phyloP scores from a whole-genome alignment of 148 eudicot species.

The Nyssa sinensis region DNA sequence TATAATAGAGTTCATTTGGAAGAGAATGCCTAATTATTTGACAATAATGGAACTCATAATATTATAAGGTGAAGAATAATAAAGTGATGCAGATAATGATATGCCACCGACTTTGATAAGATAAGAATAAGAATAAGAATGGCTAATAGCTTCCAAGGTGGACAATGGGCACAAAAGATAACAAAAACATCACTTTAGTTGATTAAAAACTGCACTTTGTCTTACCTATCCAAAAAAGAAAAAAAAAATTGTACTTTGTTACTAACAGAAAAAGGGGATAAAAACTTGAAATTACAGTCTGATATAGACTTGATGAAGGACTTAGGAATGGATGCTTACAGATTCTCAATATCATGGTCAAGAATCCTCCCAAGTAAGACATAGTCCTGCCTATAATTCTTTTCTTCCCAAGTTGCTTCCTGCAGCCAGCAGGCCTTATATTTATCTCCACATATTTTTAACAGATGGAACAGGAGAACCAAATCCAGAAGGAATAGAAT shows the following conservation, averaged over 20 bases:
- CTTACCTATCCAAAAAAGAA: too few relatives aligned
- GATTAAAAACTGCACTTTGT: background rate
- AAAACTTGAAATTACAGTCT: slow-evolving; percentile 36
- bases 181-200: too few relatives aligned
- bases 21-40: background rate
- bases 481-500: slow-evolving; percentile 74
- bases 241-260: too few relatives aligned
- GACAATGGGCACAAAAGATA: too few relatives aligned
- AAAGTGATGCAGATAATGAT: background rate
- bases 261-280: background rate
- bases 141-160: background rate
- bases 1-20: background rate
- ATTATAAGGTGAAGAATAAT: background rate
- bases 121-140: slow-evolving; percentile 18
- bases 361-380: slow-evolving; percentile 89
- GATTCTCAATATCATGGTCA: slow-evolving; percentile 96
- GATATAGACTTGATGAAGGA: slow-evolving; percentile 92
- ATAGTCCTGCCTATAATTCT: background rate
- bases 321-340: slow-evolving; percentile 93
- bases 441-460: slow-evolving; percentile 2
- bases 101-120: slow-evolving; percentile 9
- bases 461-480: slow-evolving; percentile 94
- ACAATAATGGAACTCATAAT: background rate
- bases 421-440: background rate
- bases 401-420: background rate